Evolutionary conservation across 2,329 filamentous ascomycete genomes (phyloP), one percentile per base, ranked within the genome.

Genomic region (Phaeosphaeria sp.): DNA sequence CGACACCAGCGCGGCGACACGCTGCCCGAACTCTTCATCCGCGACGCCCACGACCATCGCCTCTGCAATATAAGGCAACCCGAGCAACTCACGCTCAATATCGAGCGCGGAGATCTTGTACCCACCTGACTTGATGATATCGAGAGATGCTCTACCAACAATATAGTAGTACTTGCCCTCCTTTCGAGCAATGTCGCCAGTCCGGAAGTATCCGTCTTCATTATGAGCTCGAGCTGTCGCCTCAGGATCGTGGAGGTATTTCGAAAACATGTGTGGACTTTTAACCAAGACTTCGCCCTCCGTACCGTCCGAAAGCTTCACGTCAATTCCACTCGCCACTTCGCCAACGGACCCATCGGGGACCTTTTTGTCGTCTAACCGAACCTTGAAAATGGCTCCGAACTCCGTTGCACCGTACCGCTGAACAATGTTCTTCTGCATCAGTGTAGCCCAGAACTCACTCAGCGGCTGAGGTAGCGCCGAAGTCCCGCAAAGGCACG

Each of bases 21-120:
- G 76, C 68, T 86, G 82, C 2, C 83, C 83, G 69, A 81, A 85
- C 71, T 85, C 83, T 18, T 83, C 78, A 59, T 85, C 82, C 0
- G 77, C 71, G n/a, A 85, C 76, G 1, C 83, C 83, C 3, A 85
- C 81, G 1, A 85, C 81, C 63, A 82, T 83, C 4, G 81, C 82
- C 68, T 85, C 84, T 47, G 80, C 74, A 33, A 85, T 76, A 30
- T 80, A 79, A 1, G 80, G 76, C 52, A 85, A 63, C 0, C 77
- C 76, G 22, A 85, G 73, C 62, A 85, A 78, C 59, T 85, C 82
- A 18, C 83, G 76, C 67, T 85, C 84, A 27, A 85, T 82, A 50
- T 85, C 83, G 11, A 85, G 70, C 0, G 83, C 83, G 0, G 81
- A 83, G 36, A 85, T 81, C 69, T 85, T 85, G 63, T 85, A 85